A percentile compares a stretch with the other conserved stretches of the same genome.
phyloP scores from a whole-genome alignment of 805 yeast species.

The Suhomyces xylopsoci region DNA sequence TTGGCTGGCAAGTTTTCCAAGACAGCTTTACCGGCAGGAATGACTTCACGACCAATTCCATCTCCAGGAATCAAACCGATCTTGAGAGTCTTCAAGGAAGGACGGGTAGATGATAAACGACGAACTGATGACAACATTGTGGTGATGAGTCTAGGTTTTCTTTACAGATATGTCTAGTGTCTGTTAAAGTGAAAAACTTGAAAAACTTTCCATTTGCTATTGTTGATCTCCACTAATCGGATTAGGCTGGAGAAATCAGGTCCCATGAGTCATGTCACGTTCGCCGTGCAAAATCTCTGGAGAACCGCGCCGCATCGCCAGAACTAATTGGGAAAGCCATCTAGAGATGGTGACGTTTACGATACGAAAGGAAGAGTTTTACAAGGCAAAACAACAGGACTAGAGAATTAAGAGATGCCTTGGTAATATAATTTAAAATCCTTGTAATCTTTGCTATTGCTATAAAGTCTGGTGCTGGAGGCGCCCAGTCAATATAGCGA shows the following conservation, averaged over 20 bases:
- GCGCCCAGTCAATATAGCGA: background rate
- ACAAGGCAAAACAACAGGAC: background rate
- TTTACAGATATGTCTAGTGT: background rate
- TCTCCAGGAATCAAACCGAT: slow-evolving; percentile 92
- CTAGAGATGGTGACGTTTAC: background rate
- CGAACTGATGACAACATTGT: slow-evolving; percentile 23
- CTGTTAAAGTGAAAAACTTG: background rate
- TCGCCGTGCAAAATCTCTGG: background rate
- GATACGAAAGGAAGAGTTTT: background rate
- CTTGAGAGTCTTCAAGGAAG: slow-evolving; percentile 33
- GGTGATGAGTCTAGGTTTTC: background rate
- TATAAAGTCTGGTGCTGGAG: background rate
- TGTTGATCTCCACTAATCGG: slow-evolving; percentile 1
- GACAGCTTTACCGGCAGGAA: slow-evolving; percentile 91
- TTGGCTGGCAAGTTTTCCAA: slow-evolving; percentile 78
- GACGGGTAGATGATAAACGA: slow-evolving; percentile 34
- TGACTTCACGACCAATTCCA: slow-evolving; percentile 96
- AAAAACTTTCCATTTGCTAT: background rate
- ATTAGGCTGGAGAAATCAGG: background rate
- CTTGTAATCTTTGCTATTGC: no score
- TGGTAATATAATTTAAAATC: no score
- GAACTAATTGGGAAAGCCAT: background rate
- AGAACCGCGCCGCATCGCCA: background rate
- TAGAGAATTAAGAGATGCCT: background rate
- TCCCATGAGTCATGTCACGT: slow-evolving; percentile 9